phyloP scores from a whole-genome alignment of 805 yeast genomes.

The Candida koratica region DNA sequence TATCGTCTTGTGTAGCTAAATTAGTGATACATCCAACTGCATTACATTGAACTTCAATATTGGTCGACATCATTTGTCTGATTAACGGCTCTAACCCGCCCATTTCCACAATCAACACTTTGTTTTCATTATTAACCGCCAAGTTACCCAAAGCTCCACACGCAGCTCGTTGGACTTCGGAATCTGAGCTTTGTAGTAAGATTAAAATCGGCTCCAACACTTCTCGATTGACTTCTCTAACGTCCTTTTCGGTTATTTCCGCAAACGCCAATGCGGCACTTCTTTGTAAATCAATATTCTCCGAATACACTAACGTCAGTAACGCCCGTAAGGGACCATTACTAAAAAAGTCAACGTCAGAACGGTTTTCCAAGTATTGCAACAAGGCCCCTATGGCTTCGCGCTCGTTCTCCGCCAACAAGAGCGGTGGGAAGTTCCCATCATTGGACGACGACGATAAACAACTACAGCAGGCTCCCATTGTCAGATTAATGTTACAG shows the following conservation, averaged over 20 bases:
- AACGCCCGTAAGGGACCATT: slow-evolving; percentile 85
- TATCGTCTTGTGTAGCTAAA: slow-evolving; percentile 95
- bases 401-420: slow-evolving; percentile 88
- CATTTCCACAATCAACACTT: slow-evolving; percentile 91
- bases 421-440: slow-evolving; percentile 67
- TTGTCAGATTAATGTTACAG: no score
- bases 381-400: slow-evolving; percentile 90
- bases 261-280: slow-evolving; percentile 98
- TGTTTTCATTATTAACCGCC: slow-evolving; percentile 95
- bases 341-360: slow-evolving; percentile 84
- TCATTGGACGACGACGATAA: slow-evolving; percentile 40
- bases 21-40: slow-evolving; percentile 99
- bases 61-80: slow-evolving; percentile 95
- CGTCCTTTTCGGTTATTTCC: slow-evolving; percentile 95
- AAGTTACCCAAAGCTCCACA: slow-evolving; percentile 98
- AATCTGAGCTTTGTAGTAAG: slow-evolving; percentile 78
- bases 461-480: slow-evolving; percentile 45
- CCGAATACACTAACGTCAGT: slow-evolving; percentile 89
- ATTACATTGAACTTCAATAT: slow-evolving; percentile 97
- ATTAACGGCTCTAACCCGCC: slow-evolving; percentile 96
- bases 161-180: slow-evolving; percentile 97
- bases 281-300: slow-evolving; percentile 89
- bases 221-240: slow-evolving; percentile 82
- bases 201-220: slow-evolving; percentile 92
- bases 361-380: slow-evolving; percentile 81